Conservation (phyloP, 371 early-diverging fungal genomes). For the Rhizopus arrhizus region DNA sequence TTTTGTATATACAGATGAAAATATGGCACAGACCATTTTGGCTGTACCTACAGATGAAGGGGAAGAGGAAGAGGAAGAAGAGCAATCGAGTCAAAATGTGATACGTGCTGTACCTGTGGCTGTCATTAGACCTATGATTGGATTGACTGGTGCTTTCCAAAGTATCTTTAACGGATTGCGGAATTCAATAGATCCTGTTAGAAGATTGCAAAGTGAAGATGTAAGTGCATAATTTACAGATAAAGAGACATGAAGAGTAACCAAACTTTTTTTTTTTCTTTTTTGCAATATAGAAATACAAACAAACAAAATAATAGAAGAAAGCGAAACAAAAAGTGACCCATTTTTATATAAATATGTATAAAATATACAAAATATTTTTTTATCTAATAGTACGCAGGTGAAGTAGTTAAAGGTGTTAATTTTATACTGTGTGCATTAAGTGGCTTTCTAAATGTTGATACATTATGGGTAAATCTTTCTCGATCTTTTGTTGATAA, state of each 20-base stretch:
- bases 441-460: constrained; percentile 68
- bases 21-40: constrained; percentile 75
- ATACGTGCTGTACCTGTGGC: constrained; percentile 92
- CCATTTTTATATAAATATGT: background rate
- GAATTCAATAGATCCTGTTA: constrained; percentile 85
- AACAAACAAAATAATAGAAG: background rate
- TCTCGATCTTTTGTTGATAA: constrained; percentile 73
- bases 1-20: constrained; percentile 21
- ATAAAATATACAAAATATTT: background rate
- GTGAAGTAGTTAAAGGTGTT: constrained; percentile 37
- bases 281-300: background rate
- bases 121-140: constrained; percentile 95
- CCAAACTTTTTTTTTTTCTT: background rate
- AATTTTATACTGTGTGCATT: constrained; percentile 55
- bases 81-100: constrained; percentile 62
- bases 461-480: constrained; percentile 77
- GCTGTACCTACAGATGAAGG: constrained; percentile 88
- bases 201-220: constrained; percentile 81
- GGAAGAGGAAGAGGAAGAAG: constrained; percentile 65
- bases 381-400: constrained; percentile 20
- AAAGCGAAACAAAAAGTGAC: background rate
- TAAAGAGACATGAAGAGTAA: background rate
- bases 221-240: constrained; percentile 45
- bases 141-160: constrained; percentile 90
- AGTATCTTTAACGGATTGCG: constrained; percentile 90